Base-by-base conservation (phyloP, 306 rosid genomes). In the Prunus mongolica region DNA sequence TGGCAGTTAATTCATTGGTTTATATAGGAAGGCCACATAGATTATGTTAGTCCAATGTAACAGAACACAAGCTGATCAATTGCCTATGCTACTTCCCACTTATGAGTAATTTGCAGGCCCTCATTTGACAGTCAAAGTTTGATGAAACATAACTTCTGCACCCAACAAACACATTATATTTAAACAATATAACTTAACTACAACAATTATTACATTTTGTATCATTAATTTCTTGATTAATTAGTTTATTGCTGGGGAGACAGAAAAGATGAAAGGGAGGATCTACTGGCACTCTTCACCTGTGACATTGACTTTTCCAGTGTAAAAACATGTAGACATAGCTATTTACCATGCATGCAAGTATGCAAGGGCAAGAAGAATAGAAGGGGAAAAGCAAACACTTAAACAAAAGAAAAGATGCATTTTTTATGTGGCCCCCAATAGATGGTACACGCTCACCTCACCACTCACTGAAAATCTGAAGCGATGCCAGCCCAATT, bases 291-390 rank as follows among this genome's bases (percentile, higher is more conserved):
- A 19, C 24, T 19, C 44, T 38, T 38, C 44, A 38, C 44, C 44
- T 54, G 30, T 57, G 28, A 57, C 63, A 57, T 57, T 22, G 63
- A n/a, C 15, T n/a, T 55, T 55, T 57, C 12, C 65, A 38, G 38
- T 38, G 76, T 3, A 54, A 60, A 38, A 45, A 56, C 66, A n/a
- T 12, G 30, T 55, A 30, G 20, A 22, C 45, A 12, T 57, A 11
- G 41, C 11, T 58, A 60, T 22, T 58, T 73, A 69, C 52, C 67
- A 73, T 78, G 80, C 88, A 87, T 87, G 90, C 79, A 82, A 72
- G 18, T 15, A 30, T 8, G 12, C 38, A 24, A 58, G 13, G 30
- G 61, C 51, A 32, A 61, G 41, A 69, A 47, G 38, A 69, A 16
- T 16, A 52, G 38, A 27, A 74, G 45, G 25, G 11, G 6, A 44